Evolutionary conservation across 495 filamentous ascomycete species (phyloP).

Genomic region (Neurospora sp.): DNA sequence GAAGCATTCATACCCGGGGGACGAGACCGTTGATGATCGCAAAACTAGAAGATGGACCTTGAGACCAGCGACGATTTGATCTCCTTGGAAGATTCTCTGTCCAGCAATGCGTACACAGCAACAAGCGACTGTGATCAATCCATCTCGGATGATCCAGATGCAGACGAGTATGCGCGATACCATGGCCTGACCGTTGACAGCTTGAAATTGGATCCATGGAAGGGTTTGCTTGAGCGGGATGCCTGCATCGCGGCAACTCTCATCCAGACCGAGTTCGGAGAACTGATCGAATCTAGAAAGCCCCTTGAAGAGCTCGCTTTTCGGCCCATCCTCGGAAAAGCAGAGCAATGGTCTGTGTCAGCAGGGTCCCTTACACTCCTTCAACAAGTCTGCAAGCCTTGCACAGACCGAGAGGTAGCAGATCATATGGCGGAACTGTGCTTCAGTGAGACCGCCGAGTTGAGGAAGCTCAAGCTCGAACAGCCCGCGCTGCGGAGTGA

Average conservation of each 20-base stretch:
- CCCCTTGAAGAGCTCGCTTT: conserved; percentile 11
- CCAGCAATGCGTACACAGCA: neutral
- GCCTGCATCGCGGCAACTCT: conserved; percentile 9
- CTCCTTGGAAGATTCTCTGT: conserved; percentile 10
- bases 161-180: conserved; percentile 32
- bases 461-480: conserved; percentile 37
- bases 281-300: conserved; percentile 2
- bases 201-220: conserved; percentile 7
- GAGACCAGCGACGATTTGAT: conserved; percentile 12
- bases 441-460: neutral
- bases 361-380: conserved; percentile 12
- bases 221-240: conserved; percentile 3
- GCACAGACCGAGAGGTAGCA: conserved; percentile 4
- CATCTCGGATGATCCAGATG: conserved; percentile 3
- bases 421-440: conserved; percentile 10
- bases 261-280: conserved; percentile 4
- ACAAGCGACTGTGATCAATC: neutral
- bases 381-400: conserved; percentile 9
- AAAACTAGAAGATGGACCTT: conserved; percentile 11
- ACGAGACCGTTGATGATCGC: neutral
- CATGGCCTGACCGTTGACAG: conserved; percentile 30
- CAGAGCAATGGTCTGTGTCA: conserved; percentile 10
- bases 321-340: conserved; percentile 9
- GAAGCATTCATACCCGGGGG: neutral
- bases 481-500: conserved; percentile 40